Base-by-base conservation (phyloP, 371 early-diverging fungal species). In the Batkoa obscura region DNA sequence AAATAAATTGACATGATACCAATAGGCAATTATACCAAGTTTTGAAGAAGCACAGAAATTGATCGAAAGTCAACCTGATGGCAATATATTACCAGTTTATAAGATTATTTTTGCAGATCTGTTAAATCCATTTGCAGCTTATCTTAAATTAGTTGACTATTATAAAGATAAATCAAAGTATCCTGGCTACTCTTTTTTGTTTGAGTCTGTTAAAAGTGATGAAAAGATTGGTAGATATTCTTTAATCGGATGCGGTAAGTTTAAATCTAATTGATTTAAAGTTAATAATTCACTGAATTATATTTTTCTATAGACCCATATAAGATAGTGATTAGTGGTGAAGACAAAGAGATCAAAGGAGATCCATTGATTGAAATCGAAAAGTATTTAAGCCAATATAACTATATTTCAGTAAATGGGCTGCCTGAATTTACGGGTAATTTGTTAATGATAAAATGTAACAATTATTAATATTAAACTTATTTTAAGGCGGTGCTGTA, bases 171-270 rank as follows among this genome's bases (percentile, higher is more conserved):
- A 23, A 15, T 23, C 45, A 4, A 15, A 45, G 12, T 5, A 15
- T 4, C 17, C 5, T 15, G 10, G 34, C 42, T 78, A 88, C 64
- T 89, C 90, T 13, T 96, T 96, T 65, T 61, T 94, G 56, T 81
- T 97, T 42, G 97, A 97, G 64, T 90, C 91, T n/a, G 91, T 93
- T 31, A 74, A 79, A 52, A 94, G 93, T 53, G 91, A 91, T 43
- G 97, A 93, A 60, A 86, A 81, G 58, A 88, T 90, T 68, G 86
- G 92, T 17, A 84, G 94, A 51, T 97, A 91, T 67, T 91, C 93
- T 33, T 90, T 94, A 63, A 75, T 97, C 59, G 95, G 97, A 30
- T 72, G 86, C 48, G 80, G 89, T 85, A 76, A 66, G 63, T 42
- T 42, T 45, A 15, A 45, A 41, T 41, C 13, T 10, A 10, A 10